phyloP scores from a whole-genome alignment of 1,139 yeast species.

The Taphrina confusa region DNA sequence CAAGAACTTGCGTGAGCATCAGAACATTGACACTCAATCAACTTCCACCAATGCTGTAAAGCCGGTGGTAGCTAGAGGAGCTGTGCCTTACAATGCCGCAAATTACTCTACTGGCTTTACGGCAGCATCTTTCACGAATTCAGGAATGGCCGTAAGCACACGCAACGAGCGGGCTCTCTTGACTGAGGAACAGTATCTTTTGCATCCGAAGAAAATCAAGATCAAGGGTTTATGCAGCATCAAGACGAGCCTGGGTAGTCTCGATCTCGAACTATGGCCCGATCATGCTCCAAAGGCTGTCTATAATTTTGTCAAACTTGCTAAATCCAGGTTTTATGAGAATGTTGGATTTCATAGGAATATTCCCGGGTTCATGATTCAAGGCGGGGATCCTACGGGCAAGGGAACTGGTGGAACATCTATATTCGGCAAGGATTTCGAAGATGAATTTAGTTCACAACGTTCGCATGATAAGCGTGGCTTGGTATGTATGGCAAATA shows the following conservation, averaged over 20 bases:
- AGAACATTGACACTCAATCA: neutral
- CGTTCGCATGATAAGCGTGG: conserved; percentile 80
- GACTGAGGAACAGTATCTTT: conserved; percentile 43
- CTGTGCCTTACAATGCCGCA: conserved; percentile 19
- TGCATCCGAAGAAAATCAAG: conserved; percentile 44
- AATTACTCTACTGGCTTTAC: conserved; percentile 45
- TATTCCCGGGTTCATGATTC: conserved; percentile 55
- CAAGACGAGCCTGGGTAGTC: conserved; percentile 46
- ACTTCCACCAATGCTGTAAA: neutral
- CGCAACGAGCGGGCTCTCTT: conserved; percentile 41
- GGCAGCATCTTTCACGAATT: conserved; percentile 47
- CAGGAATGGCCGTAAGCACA: conserved; percentile 45
- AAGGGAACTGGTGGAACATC: conserved; percentile 52
- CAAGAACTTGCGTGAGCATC: neutral
- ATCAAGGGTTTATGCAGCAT: conserved; percentile 47
- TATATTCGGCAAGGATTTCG: conserved; percentile 47
- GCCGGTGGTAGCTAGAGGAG: neutral
- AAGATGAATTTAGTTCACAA: conserved; percentile 62
- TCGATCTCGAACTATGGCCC: conserved; percentile 48
- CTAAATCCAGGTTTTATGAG: conserved; percentile 50
- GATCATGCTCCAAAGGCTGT: conserved; percentile 52
- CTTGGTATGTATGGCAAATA: conserved; percentile 77
- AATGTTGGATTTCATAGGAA: conserved; percentile 54
- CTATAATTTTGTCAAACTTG: conserved; percentile 51
- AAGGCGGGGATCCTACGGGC: conserved; percentile 57